These are phyloP conservation scores for Globisporangium solare DNA, from an alignment of 352 stramenopile genomes.

Conservation along the genomic window DNA sequence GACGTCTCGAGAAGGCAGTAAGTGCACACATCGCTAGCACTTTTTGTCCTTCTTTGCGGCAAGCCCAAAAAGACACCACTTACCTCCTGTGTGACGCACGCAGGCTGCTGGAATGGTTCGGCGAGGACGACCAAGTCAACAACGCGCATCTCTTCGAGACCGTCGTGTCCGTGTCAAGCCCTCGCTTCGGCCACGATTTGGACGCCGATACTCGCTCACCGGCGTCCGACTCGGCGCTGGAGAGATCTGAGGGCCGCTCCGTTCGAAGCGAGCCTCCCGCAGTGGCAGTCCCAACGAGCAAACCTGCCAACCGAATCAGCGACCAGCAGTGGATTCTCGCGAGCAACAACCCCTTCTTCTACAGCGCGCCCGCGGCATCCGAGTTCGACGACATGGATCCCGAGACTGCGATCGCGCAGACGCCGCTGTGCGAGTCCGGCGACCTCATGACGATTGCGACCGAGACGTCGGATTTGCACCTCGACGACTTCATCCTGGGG, in stretches of 20 bases:
- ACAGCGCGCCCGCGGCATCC: slow-evolving; percentile 7
- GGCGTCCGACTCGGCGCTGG: not conserved
- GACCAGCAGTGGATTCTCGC: slow-evolving; percentile 51
- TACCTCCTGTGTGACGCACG: not conserved
- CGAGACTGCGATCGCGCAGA: slow-evolving; percentile 63
- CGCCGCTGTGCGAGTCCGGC: slow-evolving; percentile 45
- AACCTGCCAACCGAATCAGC: slow-evolving; percentile 12
- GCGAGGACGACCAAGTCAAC: slow-evolving; percentile 54
- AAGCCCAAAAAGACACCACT: not conserved
- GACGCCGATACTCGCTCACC: slow-evolving; percentile 1
- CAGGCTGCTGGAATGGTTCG: slow-evolving; percentile 40
- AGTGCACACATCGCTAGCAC: not conserved
- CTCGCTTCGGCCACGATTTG: slow-evolving; percentile 13
- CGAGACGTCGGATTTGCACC: slow-evolving; percentile 54
- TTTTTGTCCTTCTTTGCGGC: not conserved
- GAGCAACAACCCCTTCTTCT: slow-evolving; percentile 53
- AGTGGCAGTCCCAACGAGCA: not conserved
- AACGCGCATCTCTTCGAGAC: slow-evolving; percentile 53
- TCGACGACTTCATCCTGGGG: slow-evolving; percentile 63
- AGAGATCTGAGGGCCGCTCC: not conserved
- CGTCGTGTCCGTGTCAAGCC: slow-evolving; percentile 29
- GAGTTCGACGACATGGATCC: slow-evolving; percentile 60
- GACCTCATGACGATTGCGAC: slow-evolving; percentile 52
- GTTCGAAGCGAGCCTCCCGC: not conserved
- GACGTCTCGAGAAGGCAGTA: slow-evolving; percentile 9